Evolutionary conservation across 371 early-diverging fungal genomes (phyloP), one percentile per base, ranked within the genome.

Genomic region (Entomophthora muscae): DNA sequence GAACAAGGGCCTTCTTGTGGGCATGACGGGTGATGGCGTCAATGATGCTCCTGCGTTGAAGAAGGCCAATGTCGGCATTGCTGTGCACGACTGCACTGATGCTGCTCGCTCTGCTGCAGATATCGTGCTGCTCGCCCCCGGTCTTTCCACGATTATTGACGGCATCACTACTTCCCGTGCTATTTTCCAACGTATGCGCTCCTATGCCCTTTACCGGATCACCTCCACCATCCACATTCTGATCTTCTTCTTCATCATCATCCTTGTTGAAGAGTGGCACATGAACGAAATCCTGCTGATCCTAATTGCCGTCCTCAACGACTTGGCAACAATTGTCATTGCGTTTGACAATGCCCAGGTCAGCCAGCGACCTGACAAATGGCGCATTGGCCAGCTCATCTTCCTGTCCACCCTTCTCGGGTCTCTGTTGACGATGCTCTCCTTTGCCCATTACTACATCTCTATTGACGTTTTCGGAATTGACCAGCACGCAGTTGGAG

Each of bases 41-140:
- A 93, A 92, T 69, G 95, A 95, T 74, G 89, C 91, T 1, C 91
- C 89, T 0, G 95, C 95, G 28, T 80, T 95, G 53, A 83, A 83
- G 73, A 81, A 80, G 73, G 83, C 84, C 61, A 83, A 83, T 59
- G 83, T 83, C 57, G 83, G 83, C 68, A 83, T 83, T 73, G 84
- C 84, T 53, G 84, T 83, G 64, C 84, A 89, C 57, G 88, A 86
- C 64, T 89, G 91, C 71, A 90, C 92, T 0, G 94, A 93, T 71
- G 91, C 91, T 24, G 90, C 91, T 24, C 81, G 92, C 53, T 83
- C 87, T 24, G 93, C 93, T 29, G 81, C 90, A 53, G 93, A 93
- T 75, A 91, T 93, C 70, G 90, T 93, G 27, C 74, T 93, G 63
- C 75, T 89, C 10, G 88, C 86, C 53, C 82, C 86, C 3, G 89